Evolutionary conservation across 176 grass and related monocot species (phyloP), one percentile per base, ranked within the genome.

Genomic region (Oryza meridionalis): DNA sequence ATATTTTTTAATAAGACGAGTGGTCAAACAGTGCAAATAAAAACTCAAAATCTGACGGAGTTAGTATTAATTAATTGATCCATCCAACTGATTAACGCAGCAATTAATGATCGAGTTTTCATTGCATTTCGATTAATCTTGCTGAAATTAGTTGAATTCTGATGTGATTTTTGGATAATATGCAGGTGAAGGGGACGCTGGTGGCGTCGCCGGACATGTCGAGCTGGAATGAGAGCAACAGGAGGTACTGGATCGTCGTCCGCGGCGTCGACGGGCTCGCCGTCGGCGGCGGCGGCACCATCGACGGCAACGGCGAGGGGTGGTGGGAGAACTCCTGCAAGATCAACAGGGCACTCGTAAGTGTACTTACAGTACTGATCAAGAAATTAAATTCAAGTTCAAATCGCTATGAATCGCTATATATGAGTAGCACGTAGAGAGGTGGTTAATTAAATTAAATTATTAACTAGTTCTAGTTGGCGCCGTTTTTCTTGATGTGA

Each of bases 271-370:
- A 65, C 14, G 24, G 43, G 14, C 89, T 98, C 27, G 49, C 66
- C 1, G 42, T 98, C 9, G 64, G 22, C 16, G 96, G 96, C 19
- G 91, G 93, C n/a, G 96, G 96, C 27, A 67, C 73, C n/a, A 37
- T 98, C 61, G 40, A 92, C 4, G 93, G 96, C 22, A 98, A 95
- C 29, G 93, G 96, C 32, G 86, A 93, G 2, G 65, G 11, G 0
- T 98, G 93, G 96, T 98, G 96, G 96, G 14, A 68, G 13, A 62
- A 90, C 66, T 95, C 93, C 3, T 98, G 96, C 96, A 98, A 95
- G 67, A 80, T 80, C 24, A 75, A 95, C 77, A 74, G 42, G 49
- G 64, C 89, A 14, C 79, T 86, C 1, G 94, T 97, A 88, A 75
- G 80, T 76, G 45, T 24, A 62, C 58, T 62, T 62, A 24, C 58